Evolutionary conservation across 768 basidiomycete species (phyloP).

Genomic region (Rossbeevera mucosa): DNA sequence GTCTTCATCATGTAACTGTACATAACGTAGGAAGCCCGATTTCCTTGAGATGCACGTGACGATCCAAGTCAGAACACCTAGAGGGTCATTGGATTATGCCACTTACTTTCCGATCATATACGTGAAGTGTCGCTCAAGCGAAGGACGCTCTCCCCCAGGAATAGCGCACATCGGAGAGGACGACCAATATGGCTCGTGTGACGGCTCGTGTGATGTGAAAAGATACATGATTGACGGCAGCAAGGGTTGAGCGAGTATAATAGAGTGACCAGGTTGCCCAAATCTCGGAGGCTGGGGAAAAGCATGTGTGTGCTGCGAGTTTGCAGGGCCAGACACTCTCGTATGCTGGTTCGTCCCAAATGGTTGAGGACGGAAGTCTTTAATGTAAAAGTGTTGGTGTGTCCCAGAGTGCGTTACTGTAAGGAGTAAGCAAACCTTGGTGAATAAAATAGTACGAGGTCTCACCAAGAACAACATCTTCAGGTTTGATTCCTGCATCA

Average conservation of each 20-base stretch:
- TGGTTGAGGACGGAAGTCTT: slow-evolving; percentile 29
- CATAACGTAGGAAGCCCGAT: slow-evolving; percentile 36
- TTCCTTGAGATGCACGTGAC: slow-evolving; percentile 17
- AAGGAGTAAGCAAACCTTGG: not conserved
- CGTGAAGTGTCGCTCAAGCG: slow-evolving; percentile 27
- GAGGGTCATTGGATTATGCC: not conserved
- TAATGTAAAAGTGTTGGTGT: slow-evolving; percentile 38
- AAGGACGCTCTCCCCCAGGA: slow-evolving; percentile 13
- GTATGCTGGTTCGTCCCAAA: slow-evolving; percentile 12
- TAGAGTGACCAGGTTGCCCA: slow-evolving; percentile 1
- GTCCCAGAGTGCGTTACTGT: slow-evolving; percentile 40
- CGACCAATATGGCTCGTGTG: slow-evolving; percentile 38
- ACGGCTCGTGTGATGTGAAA: slow-evolving; percentile 35
- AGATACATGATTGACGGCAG: slow-evolving; percentile 41
- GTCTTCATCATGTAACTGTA: slow-evolving; percentile 36
- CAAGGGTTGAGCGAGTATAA: slow-evolving; percentile 20
- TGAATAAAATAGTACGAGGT: not conserved
- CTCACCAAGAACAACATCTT: slow-evolving; percentile 42
- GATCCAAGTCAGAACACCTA: not conserved
- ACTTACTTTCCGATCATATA: slow-evolving; percentile 30
- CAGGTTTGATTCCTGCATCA: slow-evolving; percentile 33
- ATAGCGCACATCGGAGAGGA: slow-evolving; percentile 29
- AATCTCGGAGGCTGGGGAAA: slow-evolving; percentile 13
- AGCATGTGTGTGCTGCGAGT: slow-evolving; percentile 14
- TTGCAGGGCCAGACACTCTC: not conserved